Evolutionary conservation across 108 stramenopile genomes (phyloP).

Genomic region (Discostella stelligeroides): DNA sequence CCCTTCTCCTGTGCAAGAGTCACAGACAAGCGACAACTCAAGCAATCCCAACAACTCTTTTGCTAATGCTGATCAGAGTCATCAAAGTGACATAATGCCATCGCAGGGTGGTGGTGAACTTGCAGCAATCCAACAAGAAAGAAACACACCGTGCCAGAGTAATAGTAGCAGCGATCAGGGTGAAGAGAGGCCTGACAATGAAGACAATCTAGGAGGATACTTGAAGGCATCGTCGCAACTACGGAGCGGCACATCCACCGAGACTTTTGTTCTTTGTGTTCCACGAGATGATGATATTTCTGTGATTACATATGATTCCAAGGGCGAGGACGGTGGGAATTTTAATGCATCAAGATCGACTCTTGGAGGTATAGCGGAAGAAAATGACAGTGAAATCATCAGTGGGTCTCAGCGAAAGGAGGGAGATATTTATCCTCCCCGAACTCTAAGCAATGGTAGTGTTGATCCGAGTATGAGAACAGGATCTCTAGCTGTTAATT

Average conservation of each 20-base stretch:
- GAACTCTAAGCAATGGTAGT: background rate
- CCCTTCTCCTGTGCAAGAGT: too few relatives aligned
- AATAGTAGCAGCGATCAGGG: too few relatives aligned
- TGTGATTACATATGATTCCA: background rate
- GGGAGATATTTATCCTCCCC: background rate
- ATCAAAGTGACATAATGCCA: too few relatives aligned
- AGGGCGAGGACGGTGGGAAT: background rate
- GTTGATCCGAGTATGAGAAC: background rate
- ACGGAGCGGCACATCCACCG: background rate
- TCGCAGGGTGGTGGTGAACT: too few relatives aligned
- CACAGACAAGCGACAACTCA: too few relatives aligned
- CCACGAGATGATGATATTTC: background rate
- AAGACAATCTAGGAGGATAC: background rate
- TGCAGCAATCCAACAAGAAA: too few relatives aligned
- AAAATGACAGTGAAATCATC: too few relatives aligned
- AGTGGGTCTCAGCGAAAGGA: background rate
- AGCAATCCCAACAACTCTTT: too few relatives aligned
- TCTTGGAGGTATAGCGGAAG: background rate
- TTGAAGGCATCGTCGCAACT: background rate
- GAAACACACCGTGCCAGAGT: too few relatives aligned
- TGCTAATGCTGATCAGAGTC: too few relatives aligned
- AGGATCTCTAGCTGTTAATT: background rate
- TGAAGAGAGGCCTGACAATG: too few relatives aligned
- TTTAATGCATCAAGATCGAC: background rate
- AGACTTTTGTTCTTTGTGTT: background rate